Conservation (phyloP, 2,329 filamentous ascomycete genomes). For the Albophoma yamanashiensis region DNA sequence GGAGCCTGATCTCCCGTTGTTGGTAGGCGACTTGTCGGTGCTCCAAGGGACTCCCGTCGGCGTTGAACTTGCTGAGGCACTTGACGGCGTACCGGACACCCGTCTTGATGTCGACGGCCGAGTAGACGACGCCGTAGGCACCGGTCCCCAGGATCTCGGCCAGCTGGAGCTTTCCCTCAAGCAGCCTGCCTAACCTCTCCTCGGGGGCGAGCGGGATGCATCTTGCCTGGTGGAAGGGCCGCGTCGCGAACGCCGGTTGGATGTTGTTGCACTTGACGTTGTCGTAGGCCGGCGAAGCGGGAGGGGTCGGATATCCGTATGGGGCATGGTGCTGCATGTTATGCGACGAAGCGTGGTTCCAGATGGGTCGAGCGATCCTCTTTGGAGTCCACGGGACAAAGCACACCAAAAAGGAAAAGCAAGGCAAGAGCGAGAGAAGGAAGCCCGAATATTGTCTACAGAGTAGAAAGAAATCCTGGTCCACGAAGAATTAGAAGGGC, state of each 20-base stretch:
- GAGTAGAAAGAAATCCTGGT: slow-evolving; percentile 1
- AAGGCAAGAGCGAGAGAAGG: slow-evolving; percentile 2
- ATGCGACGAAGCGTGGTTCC: slow-evolving; percentile 18
- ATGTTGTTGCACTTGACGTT: slow-evolving; percentile 32
- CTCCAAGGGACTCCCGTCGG: slow-evolving; percentile 62
- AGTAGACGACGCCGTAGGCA: slow-evolving; percentile 94
- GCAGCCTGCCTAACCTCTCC: slow-evolving; percentile 73
- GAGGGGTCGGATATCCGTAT: slow-evolving; percentile 47
- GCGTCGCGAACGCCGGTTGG: slow-evolving; percentile 21
- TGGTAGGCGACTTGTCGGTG: slow-evolving; percentile 81
- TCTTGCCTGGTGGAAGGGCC: slow-evolving; percentile 28
- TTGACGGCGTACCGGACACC: slow-evolving; percentile 87
- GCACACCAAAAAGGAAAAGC: neutral
- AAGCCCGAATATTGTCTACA: slow-evolving; percentile 2
- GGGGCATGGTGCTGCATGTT: slow-evolving; percentile 50
- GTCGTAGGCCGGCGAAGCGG: slow-evolving; percentile 45
- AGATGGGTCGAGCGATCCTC: slow-evolving; percentile 12
- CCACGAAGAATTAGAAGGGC: neutral
- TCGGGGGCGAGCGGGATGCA: slow-evolving; percentile 58
- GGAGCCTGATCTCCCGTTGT: slow-evolving; percentile 82
- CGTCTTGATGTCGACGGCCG: slow-evolving; percentile 73
- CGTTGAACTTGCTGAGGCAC: slow-evolving; percentile 84
- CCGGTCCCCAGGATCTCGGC: slow-evolving; percentile 82
- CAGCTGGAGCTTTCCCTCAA: slow-evolving; percentile 75
- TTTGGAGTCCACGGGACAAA: slow-evolving; percentile 7